Evolutionary conservation across 371 early-diverging fungal species (phyloP), one percentile per base, ranked within the genome.

Genomic region (Rhizopus stolonifer): DNA sequence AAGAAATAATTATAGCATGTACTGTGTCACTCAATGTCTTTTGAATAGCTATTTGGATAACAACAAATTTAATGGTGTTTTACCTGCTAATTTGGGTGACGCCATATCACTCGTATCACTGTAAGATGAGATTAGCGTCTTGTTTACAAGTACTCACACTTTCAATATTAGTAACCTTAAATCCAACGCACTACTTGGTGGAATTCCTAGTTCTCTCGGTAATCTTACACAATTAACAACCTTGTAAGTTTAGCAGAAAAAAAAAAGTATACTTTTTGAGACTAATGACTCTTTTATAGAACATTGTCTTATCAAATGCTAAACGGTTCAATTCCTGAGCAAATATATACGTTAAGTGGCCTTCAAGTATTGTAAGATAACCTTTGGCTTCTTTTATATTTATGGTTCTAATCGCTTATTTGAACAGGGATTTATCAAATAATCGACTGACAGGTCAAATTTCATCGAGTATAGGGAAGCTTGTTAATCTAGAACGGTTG

Each of bases 391-490:
- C n/a, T n/a, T n/a, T n/a, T n/a, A n/a, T n/a, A n/a, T n/a, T n/a
- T n/a, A n/a, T n/a, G n/a, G n/a, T n/a, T n/a, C n/a, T n/a, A n/a
- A n/a, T n/a, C n/a, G n/a, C n/a, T n/a, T n/a, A n/a, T n/a, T n/a
- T n/a, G n/a, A n/a, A n/a, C n/a, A 77, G 74, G 5, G 79, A 83
- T 51, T 53, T 83, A 10, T 75, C 81, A 21, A 74, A 73, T 38
- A 83, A 83, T 42, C 67, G 77, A 14, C 54, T 83, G n/a, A 69
- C 69, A 23, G 80, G 81, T 9, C 29, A 32, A 18, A 58, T 83
- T 26, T 80, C 76, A 8, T 52, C 54, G 23, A 69, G 69, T 14
- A 60, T 77, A 14, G 66, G 76, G n/a, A 75, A 70, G 7, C 55
- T 78, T 22, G 56, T 61, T 3, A 70, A 67, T 4, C 39, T 82